Evolutionary conservation across 2,329 filamentous ascomycete species (phyloP), one percentile per base, ranked within the genome.

Genomic region (Macroventuria anomochaeta): DNA sequence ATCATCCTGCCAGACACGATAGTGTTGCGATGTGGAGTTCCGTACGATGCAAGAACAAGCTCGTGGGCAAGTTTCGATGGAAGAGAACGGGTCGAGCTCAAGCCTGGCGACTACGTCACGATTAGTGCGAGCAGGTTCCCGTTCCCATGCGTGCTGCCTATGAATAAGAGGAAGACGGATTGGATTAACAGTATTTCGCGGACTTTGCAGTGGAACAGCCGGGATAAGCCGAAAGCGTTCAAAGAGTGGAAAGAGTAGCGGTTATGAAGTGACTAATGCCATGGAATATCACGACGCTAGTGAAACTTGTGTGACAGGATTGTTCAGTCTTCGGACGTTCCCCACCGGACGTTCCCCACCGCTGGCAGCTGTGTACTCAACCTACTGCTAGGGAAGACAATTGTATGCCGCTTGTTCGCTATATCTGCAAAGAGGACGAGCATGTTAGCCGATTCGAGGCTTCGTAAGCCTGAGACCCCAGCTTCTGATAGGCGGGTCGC

Each of bases 51-150:
- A 7, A 83, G 95, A 42, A 92, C 91, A 4, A 89, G 86, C 63
- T 93, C 89, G 33, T 99, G 95, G 93, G 95, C 93, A n/a, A 96
- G 91, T 74, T 99, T 99, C 72, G 95, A 99, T 75, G 95, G 95
- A 1, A 85, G 92, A 57, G 91, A 97, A 79, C 55, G 75, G 47
- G 77, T 90, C n/a, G 90, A 95, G 77, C 80, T 95, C 31, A 74
- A 78, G 41, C 88, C 89, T 0, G 90, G 90, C 13, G 90, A 95
- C 75, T 95, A 95, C 71, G 89, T 93, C 5, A 93, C 90, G 1
- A 88, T 95, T 57, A 91, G 88, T 62, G 90, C 90, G 2, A 90
- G 87, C 61, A 78, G 90, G 33, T 93, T 89, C 68, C 90, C 90
- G 0, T 95, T 93, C 74, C 89, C 90, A 0, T 87, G 84, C 50